Conservation (phyloP, 805 yeast species). For the Candida peoriensis region DNA sequence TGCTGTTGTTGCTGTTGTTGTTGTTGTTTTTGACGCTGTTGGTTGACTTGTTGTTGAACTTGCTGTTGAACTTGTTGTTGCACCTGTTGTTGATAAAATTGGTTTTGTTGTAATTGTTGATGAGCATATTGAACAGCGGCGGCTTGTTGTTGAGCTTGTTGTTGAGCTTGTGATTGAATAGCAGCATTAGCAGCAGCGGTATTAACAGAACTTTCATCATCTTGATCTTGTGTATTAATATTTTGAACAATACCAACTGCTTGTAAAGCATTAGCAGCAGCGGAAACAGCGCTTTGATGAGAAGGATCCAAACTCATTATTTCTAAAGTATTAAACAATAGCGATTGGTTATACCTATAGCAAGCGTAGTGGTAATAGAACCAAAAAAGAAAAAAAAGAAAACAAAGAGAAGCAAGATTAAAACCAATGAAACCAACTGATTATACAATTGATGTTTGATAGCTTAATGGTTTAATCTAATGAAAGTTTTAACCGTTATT, state of each 20-base stretch:
- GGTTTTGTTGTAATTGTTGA: slow-evolving; percentile 15
- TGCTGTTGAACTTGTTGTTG: slow-evolving; percentile 18
- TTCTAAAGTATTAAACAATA: slow-evolving; percentile 1
- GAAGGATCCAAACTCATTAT: slow-evolving; percentile 17
- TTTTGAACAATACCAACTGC: slow-evolving; percentile 18
- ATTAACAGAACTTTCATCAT: too few relatives aligned
- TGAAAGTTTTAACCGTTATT: too few relatives aligned
- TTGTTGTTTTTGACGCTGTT: slow-evolving; percentile 7
- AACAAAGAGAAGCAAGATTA: too few relatives aligned
- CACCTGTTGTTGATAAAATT: slow-evolving; percentile 17
- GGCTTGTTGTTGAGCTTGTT: slow-evolving; percentile 13
- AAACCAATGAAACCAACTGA: too few relatives aligned
- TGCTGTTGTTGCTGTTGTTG: slow-evolving; percentile 18
- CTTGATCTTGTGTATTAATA: slow-evolving; percentile 16
- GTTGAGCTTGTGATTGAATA: slow-evolving; percentile 16
- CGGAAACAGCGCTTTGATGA: slow-evolving; percentile 10
- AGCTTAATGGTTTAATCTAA: too few relatives aligned
- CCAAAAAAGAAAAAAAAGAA: too few relatives aligned
- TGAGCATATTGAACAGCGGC: slow-evolving; percentile 13
- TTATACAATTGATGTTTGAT: too few relatives aligned
- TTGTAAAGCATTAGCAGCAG: slow-evolving; percentile 23
- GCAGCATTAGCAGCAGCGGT: too few relatives aligned
- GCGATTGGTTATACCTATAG: too few relatives aligned
- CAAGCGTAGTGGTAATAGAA: too few relatives aligned
- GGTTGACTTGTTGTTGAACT: slow-evolving; percentile 1